Conservation (phyloP, 345 rosid species). For the Salix arbutifolia region DNA sequence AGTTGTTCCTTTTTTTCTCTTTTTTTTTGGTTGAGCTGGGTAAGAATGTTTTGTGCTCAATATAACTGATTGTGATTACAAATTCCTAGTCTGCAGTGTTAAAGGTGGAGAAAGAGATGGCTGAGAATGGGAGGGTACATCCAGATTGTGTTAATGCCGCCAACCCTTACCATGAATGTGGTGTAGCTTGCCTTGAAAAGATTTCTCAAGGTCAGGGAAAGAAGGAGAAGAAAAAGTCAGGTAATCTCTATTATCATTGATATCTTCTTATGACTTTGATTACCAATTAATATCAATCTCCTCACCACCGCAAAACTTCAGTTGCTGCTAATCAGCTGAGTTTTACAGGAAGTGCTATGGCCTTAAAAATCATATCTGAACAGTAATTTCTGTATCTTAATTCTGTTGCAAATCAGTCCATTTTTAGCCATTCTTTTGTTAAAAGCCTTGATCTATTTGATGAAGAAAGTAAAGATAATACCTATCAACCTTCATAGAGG, state of each 20-base stretch:
- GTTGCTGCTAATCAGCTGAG: neutral
- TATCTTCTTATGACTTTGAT: neutral
- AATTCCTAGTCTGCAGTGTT: neutral
- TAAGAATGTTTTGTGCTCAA: neutral
- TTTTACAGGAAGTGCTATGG: neutral
- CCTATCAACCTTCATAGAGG: neutral
- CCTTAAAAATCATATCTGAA: no score
- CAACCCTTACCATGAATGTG: slow-evolving; percentile 38
- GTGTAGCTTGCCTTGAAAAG: slow-evolving; percentile 28
- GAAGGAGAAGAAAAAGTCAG: slow-evolving; percentile 22
- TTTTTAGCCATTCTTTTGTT: neutral
- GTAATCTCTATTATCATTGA: slow-evolving; percentile 2
- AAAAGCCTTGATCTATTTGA: neutral
- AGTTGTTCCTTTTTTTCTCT: neutral
- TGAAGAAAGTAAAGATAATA: neutral
- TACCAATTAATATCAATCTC: neutral
- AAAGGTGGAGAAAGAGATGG: slow-evolving; percentile 19
- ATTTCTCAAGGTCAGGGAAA: slow-evolving; percentile 14
- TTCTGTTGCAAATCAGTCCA: neutral
- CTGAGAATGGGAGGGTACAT: slow-evolving; percentile 27
- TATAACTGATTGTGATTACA: neutral
- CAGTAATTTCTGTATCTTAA: neutral
- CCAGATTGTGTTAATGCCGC: slow-evolving; percentile 25
- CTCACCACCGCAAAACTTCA: neutral
- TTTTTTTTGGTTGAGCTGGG: neutral